Conservation (phyloP, 768 basidiomycete genomes). For the Cystofilobasidium capitatum region DNA sequence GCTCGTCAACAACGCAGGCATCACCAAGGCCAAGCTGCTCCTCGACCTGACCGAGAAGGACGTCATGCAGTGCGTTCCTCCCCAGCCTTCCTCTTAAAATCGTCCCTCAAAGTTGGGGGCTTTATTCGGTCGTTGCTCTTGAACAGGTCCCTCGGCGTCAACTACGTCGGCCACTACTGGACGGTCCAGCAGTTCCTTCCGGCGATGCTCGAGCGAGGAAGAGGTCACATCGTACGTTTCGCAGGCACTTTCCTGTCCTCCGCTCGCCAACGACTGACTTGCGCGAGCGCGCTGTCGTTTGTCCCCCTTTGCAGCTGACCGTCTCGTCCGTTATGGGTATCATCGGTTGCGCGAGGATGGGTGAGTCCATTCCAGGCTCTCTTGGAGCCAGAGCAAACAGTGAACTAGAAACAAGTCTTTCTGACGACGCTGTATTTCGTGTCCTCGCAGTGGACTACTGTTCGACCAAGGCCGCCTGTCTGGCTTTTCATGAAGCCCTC, state of each 20-base stretch:
- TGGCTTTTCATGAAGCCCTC: slow-evolving; percentile 70
- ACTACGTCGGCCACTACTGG: slow-evolving; percentile 83
- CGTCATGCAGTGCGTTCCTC: slow-evolving; percentile 56
- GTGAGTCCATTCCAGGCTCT: slow-evolving; percentile 44
- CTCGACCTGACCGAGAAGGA: slow-evolving; percentile 70
- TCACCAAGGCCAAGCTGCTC: slow-evolving; percentile 79
- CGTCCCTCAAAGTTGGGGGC: background rate
- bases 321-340: slow-evolving; percentile 66
- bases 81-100: background rate
- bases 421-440: slow-evolving; percentile 17
- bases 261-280: background rate
- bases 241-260: background rate
- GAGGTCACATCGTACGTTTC: slow-evolving; percentile 71
- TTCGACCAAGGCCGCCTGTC: slow-evolving; percentile 83
- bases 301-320: slow-evolving; percentile 57
- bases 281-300: slow-evolving; percentile 9
- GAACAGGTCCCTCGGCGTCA: slow-evolving; percentile 75
- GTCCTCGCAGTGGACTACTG: slow-evolving; percentile 62
- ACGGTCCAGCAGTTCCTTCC: slow-evolving; percentile 88
- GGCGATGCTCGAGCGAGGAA: slow-evolving; percentile 61
- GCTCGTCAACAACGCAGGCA: slow-evolving; percentile 88
- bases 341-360: slow-evolving; percentile 63
- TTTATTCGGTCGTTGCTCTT: background rate
- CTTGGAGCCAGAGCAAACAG: slow-evolving; percentile 17
- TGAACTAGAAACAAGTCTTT: slow-evolving; percentile 7